Conservation (phyloP, 1,284 basidiomycete species). For the Rhodotorula glutinis region DNA sequence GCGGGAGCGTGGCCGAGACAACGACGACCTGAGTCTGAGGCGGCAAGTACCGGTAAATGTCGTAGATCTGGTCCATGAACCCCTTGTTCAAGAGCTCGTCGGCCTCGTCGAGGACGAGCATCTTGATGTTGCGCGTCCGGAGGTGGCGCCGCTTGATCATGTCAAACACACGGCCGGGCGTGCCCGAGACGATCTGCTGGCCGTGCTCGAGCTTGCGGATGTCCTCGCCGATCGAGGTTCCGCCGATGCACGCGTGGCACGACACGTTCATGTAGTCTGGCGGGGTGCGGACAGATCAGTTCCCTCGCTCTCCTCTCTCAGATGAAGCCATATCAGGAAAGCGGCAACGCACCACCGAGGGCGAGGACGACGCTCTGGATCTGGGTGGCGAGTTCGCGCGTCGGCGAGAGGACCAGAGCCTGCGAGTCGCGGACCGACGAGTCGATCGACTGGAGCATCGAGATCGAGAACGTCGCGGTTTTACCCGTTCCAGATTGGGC, state of each 20-base stretch:
- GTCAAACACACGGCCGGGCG: constrained; percentile 97
- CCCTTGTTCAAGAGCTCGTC: constrained; percentile 97
- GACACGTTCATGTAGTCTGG: constrained; percentile 70
- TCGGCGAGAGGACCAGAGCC: constrained; percentile 90
- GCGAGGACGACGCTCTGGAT: constrained; percentile 94
- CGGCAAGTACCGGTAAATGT: constrained; percentile 96
- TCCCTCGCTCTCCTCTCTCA: too few species aligned
- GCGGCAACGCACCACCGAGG: constrained; percentile 60
- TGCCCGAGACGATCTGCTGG: constrained; percentile 95
- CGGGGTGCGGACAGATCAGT: not conserved
- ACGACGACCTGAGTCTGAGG: constrained; percentile 90
- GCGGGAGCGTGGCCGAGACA: constrained; percentile 90
- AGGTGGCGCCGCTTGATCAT: constrained; percentile 96
- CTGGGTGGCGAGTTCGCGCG: constrained; percentile 92
- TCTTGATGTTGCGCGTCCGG: constrained; percentile 97
- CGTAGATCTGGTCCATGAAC: constrained; percentile 99
- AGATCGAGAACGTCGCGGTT: constrained; percentile 78
- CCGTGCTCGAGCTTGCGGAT: constrained; percentile 98
- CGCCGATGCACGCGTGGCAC: constrained; percentile 98
- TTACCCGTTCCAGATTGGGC: constrained; percentile 99
- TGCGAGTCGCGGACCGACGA: constrained; percentile 92
- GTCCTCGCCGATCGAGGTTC: constrained; percentile 95
- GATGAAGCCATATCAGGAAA: too few species aligned
- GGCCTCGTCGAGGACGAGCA: constrained; percentile 97
- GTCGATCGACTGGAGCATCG: constrained; percentile 77